Base-by-base conservation (phyloP, 768 basidiomycete genomes). In the Favolaschia claudopus region DNA sequence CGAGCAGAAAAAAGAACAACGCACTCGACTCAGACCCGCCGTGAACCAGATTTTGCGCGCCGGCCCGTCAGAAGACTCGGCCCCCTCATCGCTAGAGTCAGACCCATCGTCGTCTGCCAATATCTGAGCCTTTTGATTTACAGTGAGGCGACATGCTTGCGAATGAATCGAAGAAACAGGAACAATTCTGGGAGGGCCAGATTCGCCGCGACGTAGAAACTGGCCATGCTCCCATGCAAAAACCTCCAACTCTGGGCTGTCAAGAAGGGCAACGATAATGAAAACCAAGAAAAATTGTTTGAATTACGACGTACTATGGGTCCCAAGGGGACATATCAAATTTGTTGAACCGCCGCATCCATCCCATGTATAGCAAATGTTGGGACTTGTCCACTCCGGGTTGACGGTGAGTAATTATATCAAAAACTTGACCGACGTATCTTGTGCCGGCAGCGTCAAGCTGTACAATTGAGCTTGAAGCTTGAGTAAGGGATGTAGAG, bases 231-330 rank as follows among this genome's bases (percentile, higher is more conserved):
- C 48, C 57, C 57, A 59, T 6, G 50, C 5, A 45, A 59, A 59
- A 7, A 59, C 39, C 19, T 59, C 57, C 5, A 59, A 42, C 31
- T 59, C 57, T 3, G 57, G 57, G 19, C 57, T 59, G 27, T 28
- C 15, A 38, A 22, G 3, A 25, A 22, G 19, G 20, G 31, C 22
- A 37, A 7, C 15, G 34, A 25, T 25, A 5, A 1, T 3, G 13
- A 13, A n/a, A 33, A 7, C 12, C 5, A 22, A 32, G 12, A 36
- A 34, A 48, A 17, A 6, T 7, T 13, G 10, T 10, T 44, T 9
- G 27, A 6, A 22, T 28, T 4, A 9, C 7, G 19, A 46, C 49
- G 12, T 31, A 59, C 57, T 59, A 59, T 12, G 49, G 57, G 14
- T 51, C 50, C 57, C 57, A 59, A 5, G 50, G 19, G 3, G 48